Percentiles rank a stretch among this genome's conserved stretches.
Evolutionary conservation across 805 yeast species (phyloP).

Genomic region (Maudiozyma saulgeensis): DNA sequence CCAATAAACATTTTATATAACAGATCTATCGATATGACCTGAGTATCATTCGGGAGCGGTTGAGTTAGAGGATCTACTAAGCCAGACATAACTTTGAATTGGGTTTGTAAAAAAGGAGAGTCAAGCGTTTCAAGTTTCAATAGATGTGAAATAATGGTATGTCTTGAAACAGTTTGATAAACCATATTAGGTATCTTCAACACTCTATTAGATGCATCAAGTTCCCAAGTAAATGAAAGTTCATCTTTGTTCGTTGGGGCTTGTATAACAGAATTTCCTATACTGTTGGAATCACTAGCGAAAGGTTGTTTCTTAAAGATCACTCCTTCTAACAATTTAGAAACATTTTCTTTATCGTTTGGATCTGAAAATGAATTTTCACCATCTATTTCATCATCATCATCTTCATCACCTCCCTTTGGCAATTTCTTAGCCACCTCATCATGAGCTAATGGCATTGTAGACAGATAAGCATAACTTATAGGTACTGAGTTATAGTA

Average conservation of each 20-base stretch:
- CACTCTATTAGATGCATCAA: conserved; percentile 14
- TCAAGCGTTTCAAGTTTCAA: conserved; percentile 9
- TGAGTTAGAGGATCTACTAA: conserved; percentile 59
- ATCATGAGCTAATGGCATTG: background rate
- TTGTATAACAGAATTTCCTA: background rate
- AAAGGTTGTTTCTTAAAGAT: background rate
- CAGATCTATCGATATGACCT: conserved; percentile 46
- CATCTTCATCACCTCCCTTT: background rate
- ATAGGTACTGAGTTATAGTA: background rate
- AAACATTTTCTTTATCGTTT: background rate
- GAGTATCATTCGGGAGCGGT: conserved; percentile 49
- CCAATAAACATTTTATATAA: conserved; percentile 44
- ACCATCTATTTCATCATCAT: background rate
- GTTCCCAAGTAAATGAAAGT: conserved; percentile 9
- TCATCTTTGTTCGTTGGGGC: background rate
- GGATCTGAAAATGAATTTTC: background rate
- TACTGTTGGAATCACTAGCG: background rate
- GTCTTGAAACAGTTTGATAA: conserved; percentile 17
- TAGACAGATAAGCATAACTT: background rate
- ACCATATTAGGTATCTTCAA: conserved; percentile 17
- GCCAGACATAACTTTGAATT: conserved; percentile 27
- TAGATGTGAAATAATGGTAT: conserved; percentile 15
- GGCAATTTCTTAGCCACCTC: background rate
- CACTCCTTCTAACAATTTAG: background rate
- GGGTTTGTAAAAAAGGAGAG: conserved; percentile 14